Evolutionary conservation across 768 basidiomycete species (phyloP), one percentile per base, ranked within the genome.

Genomic region (Podaxis sp.): DNA sequence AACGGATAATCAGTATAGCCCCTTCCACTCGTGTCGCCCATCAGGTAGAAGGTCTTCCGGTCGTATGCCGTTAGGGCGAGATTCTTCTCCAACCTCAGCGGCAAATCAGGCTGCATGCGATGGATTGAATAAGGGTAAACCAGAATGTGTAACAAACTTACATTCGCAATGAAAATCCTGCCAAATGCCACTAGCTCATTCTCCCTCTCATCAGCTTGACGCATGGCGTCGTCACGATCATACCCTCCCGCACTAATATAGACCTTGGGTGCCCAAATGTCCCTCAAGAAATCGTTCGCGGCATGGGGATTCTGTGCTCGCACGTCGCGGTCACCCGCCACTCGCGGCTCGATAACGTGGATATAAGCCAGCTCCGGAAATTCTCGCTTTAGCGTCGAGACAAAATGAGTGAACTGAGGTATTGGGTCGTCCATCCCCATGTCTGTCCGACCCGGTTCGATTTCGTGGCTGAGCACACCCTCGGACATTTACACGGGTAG

Each of bases 361-460:
- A 86, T 63, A 69, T 85, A 87, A 0, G 83, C 42, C 14, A 44
- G 18, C n/a, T 16, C 42, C 6, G n/a, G 42, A 44, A 44, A 44
- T 9, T 44, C 42, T 44, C 68, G 58, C 36, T 69, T 70, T 23
- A 87, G 62, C 42, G 77, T 57, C 4, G 71, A 57, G 21, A 82
- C 76, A 38, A 87, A 62, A 68, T 85, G 77, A 0, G 73, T 62
- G 71, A 83, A 89, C 10, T 80, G 81, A 0, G 84, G 81, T 2
- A 77, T 69, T 0, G 84, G 16, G 9, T 44, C 14, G 7, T 18
- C 18, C 42, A 44, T 44, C 18, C 42, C n/a, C 42, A 18, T 44
- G 6, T 85, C 61, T 87, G 76, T 5, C 65, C 63, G 81, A 84
- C 83, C 9, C 74, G 68, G 82, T 86, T 83, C 42, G 18, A 47